Evolutionary conservation across 2,329 filamentous ascomycete genomes (phyloP), one percentile per base, ranked within the genome.

Genomic region (Macrophomina pseudophaseolina): DNA sequence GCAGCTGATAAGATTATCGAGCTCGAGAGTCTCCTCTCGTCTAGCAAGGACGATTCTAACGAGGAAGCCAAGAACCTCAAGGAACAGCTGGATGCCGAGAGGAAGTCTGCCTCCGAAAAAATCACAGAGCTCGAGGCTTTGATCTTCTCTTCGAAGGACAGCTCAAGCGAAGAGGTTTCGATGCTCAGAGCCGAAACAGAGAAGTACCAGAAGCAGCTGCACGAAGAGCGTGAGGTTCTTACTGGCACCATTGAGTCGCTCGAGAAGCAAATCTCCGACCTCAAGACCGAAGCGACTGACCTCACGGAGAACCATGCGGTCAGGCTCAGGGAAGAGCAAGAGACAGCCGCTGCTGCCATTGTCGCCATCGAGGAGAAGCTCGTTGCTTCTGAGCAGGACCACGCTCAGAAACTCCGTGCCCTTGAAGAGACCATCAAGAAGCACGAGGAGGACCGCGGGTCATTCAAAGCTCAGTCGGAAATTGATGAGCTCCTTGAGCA

Each of bases 151-250:
- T 44, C 64, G 9, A 58, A 66, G 23, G 46, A 42, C 14, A 53
- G 54, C 7, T 52, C 53, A 16, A 49, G 23, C 28, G 64, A 66
- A 1, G 64, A 66, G 23, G 64, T 60, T 18, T 14, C 35, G 16
- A 46, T 33, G 23, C 64, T 66, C 23, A 66, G 51, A 18, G 33
- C 54, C 5, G 64, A 66, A 33, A 16, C 46, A 11, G 64, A 66
- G 54, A 59, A 66, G 64, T 66, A 59, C 44, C 33, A 60, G 54
- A 66, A 66, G 54, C 64, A 66, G 54, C 64, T 66, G 6, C 44
- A 59, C 7, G 64, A 66, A 18, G 64, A 66, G 42, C 64, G 64
- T 16, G 64, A 59, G 28, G 35, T 54, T 40, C 42, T 60, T 28
- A 51, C 53, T 23, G 32, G 2, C 30, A 60, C 53, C 16, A 66